Evolutionary conservation across 2,329 filamentous ascomycete genomes (phyloP).

Genomic region (Diaporthe citriasiana): DNA sequence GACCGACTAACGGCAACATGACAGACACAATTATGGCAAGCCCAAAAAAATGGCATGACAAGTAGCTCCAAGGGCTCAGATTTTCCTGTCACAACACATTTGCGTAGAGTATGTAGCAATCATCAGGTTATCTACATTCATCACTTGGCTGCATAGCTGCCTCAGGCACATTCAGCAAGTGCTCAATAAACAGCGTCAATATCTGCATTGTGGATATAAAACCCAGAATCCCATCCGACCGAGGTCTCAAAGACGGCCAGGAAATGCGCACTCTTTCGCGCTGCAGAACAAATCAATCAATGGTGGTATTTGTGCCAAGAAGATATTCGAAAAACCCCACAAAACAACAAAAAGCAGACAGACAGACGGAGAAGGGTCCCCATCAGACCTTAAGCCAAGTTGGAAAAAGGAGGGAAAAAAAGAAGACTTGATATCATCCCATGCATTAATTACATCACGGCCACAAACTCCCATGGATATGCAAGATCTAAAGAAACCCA

Average conservation of each 20-base stretch:
- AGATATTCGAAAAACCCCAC: not conserved
- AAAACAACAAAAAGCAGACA: not conserved
- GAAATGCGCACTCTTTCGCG: not conserved
- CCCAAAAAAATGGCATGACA: no score
- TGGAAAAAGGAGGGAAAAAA: not conserved
- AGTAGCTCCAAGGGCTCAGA: no score
- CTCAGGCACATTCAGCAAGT: no score
- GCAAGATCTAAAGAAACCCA: conserved; percentile 17
- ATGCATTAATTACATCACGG: conserved; percentile 21
- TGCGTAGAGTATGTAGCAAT: no score
- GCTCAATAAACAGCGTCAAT: not conserved
- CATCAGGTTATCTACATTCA: no score
- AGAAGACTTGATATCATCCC: conserved; percentile 27
- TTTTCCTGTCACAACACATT: no score
- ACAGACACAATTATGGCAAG: no score
- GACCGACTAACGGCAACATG: no score
- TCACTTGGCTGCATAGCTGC: no score
- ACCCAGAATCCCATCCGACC: not conserved
- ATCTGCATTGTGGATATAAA: not conserved
- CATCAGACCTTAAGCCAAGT: not conserved
- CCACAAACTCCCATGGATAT: conserved; percentile 16
- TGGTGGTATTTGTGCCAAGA: not conserved
- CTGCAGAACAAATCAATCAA: not conserved
- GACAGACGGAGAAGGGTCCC: not conserved
- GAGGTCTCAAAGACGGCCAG: not conserved